A percentile compares a stretch with the other conserved stretches of the same genome.
Conservation (phyloP, 2,329 filamentous ascomycete species). For the Colletotrichum coccodes region DNA sequence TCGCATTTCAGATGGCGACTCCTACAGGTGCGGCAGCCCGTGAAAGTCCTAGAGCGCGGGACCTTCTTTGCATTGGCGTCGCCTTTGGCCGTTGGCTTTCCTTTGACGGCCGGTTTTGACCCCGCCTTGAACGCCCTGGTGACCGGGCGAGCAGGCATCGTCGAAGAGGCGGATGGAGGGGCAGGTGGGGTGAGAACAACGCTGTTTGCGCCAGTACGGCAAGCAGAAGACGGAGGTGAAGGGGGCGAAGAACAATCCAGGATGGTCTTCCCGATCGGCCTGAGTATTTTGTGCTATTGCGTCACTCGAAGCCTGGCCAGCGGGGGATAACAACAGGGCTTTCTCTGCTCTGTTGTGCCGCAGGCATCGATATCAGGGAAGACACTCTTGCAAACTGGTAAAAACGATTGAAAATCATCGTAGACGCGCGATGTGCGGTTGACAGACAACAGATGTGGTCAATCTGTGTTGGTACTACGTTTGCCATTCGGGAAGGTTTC, state of each 20-base stretch:
- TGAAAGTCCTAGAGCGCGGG: constrained; percentile 40
- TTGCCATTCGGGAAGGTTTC: constrained; percentile 13
- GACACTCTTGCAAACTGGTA: not conserved
- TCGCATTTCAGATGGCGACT: constrained; percentile 57
- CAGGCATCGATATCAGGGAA: not conserved
- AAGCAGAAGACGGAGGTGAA: not conserved
- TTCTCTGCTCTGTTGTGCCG: not conserved
- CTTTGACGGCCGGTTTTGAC: not conserved
- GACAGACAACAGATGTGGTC: not conserved
- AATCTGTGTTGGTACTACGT: not conserved
- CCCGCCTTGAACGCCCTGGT: not conserved
- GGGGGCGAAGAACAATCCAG: not conserved
- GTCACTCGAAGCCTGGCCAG: not conserved
- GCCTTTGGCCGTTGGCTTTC: not conserved
- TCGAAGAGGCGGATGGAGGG: not conserved
- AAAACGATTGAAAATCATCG: not conserved
- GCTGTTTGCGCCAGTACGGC: not conserved
- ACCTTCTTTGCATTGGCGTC: constrained; percentile 3
- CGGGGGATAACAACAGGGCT: not conserved
- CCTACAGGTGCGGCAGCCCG: constrained; percentile 46
- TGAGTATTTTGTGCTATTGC: not conserved
- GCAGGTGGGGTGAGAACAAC: not conserved
- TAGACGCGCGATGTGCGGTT: too few relatives aligned
- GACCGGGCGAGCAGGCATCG: not conserved
- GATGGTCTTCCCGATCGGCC: constrained; percentile 3